Percentiles rank a stretch among this genome's conserved stretches.
These are phyloP conservation scores for Mycena maculata DNA, from an alignment of 768 basidiomycete species.

Conservation along the genomic window DNA sequence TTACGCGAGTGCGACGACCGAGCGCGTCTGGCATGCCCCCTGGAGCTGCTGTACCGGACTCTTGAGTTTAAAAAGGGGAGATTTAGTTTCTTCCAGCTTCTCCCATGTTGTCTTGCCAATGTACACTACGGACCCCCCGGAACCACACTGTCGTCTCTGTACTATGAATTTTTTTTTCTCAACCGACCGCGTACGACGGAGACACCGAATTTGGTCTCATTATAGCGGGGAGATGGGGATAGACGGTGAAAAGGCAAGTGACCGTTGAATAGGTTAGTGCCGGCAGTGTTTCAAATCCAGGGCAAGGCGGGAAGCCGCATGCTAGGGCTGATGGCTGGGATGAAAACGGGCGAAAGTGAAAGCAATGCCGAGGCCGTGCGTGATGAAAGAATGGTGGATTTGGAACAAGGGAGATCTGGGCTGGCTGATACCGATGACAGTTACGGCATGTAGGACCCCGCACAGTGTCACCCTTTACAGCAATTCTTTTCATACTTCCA, in stretches of 20 bases:
- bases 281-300: conserved; percentile 2
- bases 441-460: not conserved
- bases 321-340: not conserved
- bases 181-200: not conserved
- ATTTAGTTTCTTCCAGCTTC: not conserved
- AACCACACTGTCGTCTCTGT: not conserved
- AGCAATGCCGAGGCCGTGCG: not conserved
- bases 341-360: not conserved
- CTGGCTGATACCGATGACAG: conserved; percentile 4
- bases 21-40: conserved; percentile 44
- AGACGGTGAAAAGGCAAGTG: not conserved
- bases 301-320: conserved; percentile 21
- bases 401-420: conserved; percentile 21
- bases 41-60: conserved; percentile 2
- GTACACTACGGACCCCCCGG: conserved; percentile 4
- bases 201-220: conserved; percentile 2
- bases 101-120: not conserved
- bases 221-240: not conserved
- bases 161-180: not conserved
- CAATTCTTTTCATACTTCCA: not conserved
- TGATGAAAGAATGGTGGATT: not conserved
- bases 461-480: not conserved
- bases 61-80: not conserved
- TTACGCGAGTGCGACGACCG: conserved; percentile 59
- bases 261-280: conserved; percentile 1